A percentile compares a stretch with the other conserved stretches of the same genome.
Conservation (phyloP, 495 filamentous ascomycete genomes). For the Trichoderma gamsii region DNA sequence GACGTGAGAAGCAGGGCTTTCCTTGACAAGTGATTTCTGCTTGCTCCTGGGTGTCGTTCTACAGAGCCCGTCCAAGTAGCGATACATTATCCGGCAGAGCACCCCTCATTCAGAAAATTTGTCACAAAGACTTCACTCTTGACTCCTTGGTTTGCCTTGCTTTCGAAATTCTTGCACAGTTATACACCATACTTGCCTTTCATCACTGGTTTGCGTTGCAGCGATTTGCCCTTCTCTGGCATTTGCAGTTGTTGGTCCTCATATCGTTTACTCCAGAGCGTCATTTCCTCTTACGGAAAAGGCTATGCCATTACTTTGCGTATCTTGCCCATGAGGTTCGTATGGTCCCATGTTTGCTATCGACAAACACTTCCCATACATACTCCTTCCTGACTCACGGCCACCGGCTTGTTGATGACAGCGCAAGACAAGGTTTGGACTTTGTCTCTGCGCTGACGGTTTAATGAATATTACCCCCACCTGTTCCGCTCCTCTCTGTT, state of each 20-base stretch:
- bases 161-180: not conserved
- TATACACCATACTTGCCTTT: not conserved
- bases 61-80: constrained; percentile 1
- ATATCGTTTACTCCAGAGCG: not conserved
- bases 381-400: not conserved
- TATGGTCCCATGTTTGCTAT: not conserved
- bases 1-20: constrained; percentile 14
- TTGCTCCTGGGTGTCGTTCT: constrained; percentile 8
- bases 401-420: not conserved
- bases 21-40: constrained; percentile 2
- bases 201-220: not conserved
- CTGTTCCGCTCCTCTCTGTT: constrained; percentile 13
- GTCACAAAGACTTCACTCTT: constrained; percentile 7
- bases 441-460: constrained; percentile 7
- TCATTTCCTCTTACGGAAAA: not conserved
- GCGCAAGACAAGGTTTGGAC: constrained; percentile 6
- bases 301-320: not conserved
- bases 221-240: not conserved
- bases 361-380: not conserved
- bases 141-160: not conserved
- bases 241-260: not conserved
- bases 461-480: not conserved
- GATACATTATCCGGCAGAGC: constrained; percentile 11
- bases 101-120: not conserved
- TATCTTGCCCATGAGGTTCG: constrained; percentile 5